Percentiles rank a stretch among this genome's conserved stretches.
Evolutionary conservation across 108 stramenopile genomes (phyloP).

Genomic region (Stephanodiscus minutulus): DNA sequence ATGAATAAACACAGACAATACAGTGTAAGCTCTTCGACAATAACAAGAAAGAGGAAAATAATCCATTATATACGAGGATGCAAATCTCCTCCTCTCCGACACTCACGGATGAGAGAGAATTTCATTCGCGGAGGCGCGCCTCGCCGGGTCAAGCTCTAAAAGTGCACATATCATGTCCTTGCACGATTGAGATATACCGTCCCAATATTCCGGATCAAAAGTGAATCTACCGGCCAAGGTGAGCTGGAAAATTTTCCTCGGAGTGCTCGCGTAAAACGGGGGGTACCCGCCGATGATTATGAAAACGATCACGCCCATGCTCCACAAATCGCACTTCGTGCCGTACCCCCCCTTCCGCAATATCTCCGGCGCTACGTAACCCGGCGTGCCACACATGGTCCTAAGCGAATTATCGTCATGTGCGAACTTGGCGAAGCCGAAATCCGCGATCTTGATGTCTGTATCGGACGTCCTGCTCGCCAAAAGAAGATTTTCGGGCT

Average conservation of each 20-base stretch:
- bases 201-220: conserved; percentile 83
- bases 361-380: conserved; percentile 76
- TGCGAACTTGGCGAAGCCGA: conserved; percentile 92
- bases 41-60: neutral
- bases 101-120: conserved; percentile 48
- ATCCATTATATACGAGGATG: neutral
- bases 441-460: conserved; percentile 95
- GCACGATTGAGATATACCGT: conserved; percentile 68
- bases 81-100: neutral
- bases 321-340: conserved; percentile 89
- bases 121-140: conserved; percentile 57
- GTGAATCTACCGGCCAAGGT: conserved; percentile 62
- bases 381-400: conserved; percentile 78
- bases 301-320: conserved; percentile 92
- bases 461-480: conserved; percentile 77
- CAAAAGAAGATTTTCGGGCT: conserved; percentile 91
- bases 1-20: conserved; percentile 24
- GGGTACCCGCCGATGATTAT: conserved; percentile 93
- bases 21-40: neutral
- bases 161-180: conserved; percentile 81
- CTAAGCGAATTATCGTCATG: conserved; percentile 55
- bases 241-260: conserved; percentile 54
- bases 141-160: conserved; percentile 60
- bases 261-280: conserved; percentile 82
- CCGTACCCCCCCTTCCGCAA: conserved; percentile 59